Percentiles rank a stretch among this genome's conserved stretches.
Evolutionary conservation across 169 alveolate species (phyloP).

Genomic region (Amoebophrya sp.): DNA sequence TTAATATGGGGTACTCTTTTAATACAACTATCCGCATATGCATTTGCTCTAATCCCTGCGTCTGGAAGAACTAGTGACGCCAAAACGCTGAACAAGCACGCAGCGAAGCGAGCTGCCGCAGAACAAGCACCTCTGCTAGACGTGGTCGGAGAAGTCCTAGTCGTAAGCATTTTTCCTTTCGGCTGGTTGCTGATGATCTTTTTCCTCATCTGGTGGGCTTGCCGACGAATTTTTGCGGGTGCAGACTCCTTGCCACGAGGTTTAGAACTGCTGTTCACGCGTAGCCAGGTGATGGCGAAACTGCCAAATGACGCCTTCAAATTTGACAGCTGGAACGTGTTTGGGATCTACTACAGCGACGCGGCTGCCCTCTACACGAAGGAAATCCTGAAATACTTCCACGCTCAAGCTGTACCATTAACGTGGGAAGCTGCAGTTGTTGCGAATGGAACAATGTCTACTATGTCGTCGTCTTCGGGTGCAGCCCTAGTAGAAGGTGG

Average conservation of each 20-base stretch:
- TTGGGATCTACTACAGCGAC: conserved; percentile 7
- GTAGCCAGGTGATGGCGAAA: background rate
- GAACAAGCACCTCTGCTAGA: background rate
- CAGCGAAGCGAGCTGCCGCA: background rate
- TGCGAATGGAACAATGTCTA: no score
- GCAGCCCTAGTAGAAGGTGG: no score
- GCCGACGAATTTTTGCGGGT: background rate
- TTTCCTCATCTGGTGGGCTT: background rate
- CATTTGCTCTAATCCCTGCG: no score
- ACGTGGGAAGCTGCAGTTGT: no score
- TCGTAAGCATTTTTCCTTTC: background rate
- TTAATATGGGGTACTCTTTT: no score
- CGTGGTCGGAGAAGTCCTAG: conserved; percentile 1
- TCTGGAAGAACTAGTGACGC: no score
- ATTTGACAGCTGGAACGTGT: background rate
- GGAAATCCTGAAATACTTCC: background rate
- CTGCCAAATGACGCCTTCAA: background rate
- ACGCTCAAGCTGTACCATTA: no score
- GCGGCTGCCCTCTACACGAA: conserved; percentile 12
- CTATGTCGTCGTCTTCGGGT: no score
- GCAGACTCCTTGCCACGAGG: conserved; percentile 7
- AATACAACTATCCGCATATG: no score
- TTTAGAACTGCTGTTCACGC: background rate
- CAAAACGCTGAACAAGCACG: background rate
- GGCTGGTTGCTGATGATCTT: background rate